Percentiles rank a stretch among this genome's conserved stretches.
These are phyloP conservation scores for Globisporangium uncinulatum DNA, from an alignment of 352 stramenopile species.

Conservation along the genomic window DNA sequence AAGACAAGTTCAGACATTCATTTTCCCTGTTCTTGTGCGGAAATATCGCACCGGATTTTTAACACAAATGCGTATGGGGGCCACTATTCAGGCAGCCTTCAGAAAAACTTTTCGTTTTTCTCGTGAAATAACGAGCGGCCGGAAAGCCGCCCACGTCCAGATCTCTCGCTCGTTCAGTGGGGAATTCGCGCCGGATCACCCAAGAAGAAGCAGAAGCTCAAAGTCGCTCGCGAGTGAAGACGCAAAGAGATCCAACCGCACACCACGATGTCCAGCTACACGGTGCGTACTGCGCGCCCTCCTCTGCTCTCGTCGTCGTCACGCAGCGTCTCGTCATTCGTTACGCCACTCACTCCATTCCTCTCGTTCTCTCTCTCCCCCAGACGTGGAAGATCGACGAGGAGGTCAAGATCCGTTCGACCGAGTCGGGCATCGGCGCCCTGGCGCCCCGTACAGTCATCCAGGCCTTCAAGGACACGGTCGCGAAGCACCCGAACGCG, in stretches of 20 bases:
- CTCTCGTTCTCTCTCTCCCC: background rate
- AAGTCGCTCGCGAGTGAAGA: no score
- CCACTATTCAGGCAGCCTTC: no score
- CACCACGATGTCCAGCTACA: constrained; percentile 20
- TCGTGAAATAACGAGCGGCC: no score
- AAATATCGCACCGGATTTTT: no score
- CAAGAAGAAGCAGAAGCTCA: background rate
- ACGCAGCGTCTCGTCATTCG: constrained; percentile 45
- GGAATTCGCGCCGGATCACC: constrained; percentile 35
- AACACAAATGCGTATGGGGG: no score
- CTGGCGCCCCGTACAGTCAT: constrained; percentile 40
- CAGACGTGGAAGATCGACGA: constrained; percentile 86
- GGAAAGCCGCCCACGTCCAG: no score
- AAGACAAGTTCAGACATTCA: no score
- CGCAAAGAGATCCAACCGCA: background rate
- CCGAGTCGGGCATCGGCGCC: constrained; percentile 39
- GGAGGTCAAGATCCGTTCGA: constrained; percentile 71
- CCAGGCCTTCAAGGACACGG: constrained; percentile 54
- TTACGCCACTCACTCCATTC: constrained; percentile 12
- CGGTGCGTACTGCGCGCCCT: constrained; percentile 16
- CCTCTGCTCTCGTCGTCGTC: background rate
- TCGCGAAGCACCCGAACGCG: constrained; percentile 42
- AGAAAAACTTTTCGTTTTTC: no score
- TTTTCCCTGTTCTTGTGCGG: no score
- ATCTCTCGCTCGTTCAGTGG: constrained; percentile 18